Base-by-base conservation (phyloP, 1,284 basidiomycete species). In the Cutaneotrichosporon curvatum region DNA sequence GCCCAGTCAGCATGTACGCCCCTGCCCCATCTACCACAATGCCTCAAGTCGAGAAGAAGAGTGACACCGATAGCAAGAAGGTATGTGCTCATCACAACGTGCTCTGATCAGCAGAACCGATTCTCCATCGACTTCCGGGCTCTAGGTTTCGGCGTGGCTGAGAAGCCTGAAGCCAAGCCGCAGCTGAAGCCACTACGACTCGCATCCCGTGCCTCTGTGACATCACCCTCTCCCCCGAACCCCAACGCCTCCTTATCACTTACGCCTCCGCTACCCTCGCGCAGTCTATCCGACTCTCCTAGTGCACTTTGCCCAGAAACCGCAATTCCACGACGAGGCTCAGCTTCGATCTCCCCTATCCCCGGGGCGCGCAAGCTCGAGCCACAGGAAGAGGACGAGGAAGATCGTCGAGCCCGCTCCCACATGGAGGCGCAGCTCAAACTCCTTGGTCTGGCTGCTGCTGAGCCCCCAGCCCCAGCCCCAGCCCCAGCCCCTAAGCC, bases 371-470 rank as follows among this genome's bases (percentile, higher is more conserved):
- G 63, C 35, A 69, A 61, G 48, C 58, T 69, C 4, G 67, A 65
- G 34, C 60, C 84, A 83, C 59, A 89, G 78, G 74, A 79, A 34
- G 89, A 94, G 69, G 89, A 90, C 60, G 89, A 92, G 42, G 86
- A 92, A 49, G 89, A 94, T 60, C 77, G 80, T 39, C 78, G 78
- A 50, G 89, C 91, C 68, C 76, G 89, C 48, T 87, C 90, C 67
- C 79, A 87, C 14, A 74, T 91, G 49, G 77, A 85, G 59, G 87
- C 88, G 11, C 85, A 85, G 11, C 84, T 92, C 83, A 89, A 89
- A 68, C 74, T 92, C 25, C 88, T 91, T 86, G 89, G 89, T 9
- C 85, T 91, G 48, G 81, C n/a, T n/a, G n/a, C n/a, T n/a, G n/a
- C n/a, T n/a, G n/a, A 87, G 43, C 33, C 51, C 19, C 14, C 42